These are phyloP conservation scores for Rutstroemia sp. DNA, from an alignment of 2,329 filamentous ascomycete species.

Conservation along the genomic window DNA sequence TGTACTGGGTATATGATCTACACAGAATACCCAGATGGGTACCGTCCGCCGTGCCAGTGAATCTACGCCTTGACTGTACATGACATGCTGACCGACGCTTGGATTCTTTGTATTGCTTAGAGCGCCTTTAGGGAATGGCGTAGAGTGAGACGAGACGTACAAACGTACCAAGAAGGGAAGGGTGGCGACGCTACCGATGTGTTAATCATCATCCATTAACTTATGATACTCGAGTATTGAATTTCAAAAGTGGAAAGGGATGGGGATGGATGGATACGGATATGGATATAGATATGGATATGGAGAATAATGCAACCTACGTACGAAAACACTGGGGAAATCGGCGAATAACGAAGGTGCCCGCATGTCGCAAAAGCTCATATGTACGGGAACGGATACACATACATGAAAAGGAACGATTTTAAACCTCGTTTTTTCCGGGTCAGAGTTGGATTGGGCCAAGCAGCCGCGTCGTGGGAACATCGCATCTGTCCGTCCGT, in stretches of 20 bases:
- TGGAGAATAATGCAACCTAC: background rate
- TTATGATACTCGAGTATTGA: background rate
- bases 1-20: background rate
- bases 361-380: background rate
- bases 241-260: background rate
- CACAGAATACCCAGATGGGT: background rate
- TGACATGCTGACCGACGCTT: slow-evolving; percentile 1
- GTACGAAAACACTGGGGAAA: background rate
- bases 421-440: background rate
- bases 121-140: background rate
- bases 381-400: background rate
- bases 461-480: background rate
- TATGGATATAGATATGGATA: background rate
- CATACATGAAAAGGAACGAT: background rate
- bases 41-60: background rate
- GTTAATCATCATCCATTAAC: background rate
- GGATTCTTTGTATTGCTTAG: background rate
- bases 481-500: too few species aligned
- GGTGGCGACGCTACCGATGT: background rate
- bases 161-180: background rate
- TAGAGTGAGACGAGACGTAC: background rate
- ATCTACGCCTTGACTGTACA: background rate
- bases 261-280: background rate
- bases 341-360: background rate
- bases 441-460: background rate